A percentile compares a stretch with the other conserved stretches of the same genome.
Conservation (phyloP, 2,329 filamentous ascomycete species). For the Gyromitra esculenta region DNA sequence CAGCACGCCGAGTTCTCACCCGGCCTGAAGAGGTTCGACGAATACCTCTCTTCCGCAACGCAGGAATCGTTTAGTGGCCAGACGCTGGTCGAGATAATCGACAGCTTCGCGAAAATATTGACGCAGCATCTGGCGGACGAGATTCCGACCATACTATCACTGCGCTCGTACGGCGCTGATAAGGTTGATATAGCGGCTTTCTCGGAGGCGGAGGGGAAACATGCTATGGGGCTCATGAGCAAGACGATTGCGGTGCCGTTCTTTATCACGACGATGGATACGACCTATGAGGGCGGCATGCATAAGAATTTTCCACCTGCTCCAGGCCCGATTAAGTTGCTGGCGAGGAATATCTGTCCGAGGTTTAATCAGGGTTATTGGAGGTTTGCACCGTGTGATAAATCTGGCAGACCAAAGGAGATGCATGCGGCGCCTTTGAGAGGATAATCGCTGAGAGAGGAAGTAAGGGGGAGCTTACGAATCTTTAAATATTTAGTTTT, state of each 20-base stretch:
- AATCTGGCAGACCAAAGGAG: slow-evolving; percentile 66
- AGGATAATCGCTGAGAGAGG: neutral
- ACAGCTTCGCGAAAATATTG: slow-evolving; percentile 57
- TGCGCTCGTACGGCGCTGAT: slow-evolving; percentile 54
- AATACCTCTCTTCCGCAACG: slow-evolving; percentile 49
- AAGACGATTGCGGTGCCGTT: slow-evolving; percentile 71
- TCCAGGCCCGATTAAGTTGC: slow-evolving; percentile 69
- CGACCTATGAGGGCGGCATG: slow-evolving; percentile 68
- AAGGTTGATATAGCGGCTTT: slow-evolving; percentile 56
- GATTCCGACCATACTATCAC: slow-evolving; percentile 55
- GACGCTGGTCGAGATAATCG: slow-evolving; percentile 58
- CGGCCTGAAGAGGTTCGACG: slow-evolving; percentile 23
- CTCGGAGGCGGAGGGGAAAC: slow-evolving; percentile 56
- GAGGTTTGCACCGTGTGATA: slow-evolving; percentile 73
- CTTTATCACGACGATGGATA: slow-evolving; percentile 71
- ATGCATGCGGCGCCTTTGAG: slow-evolving; percentile 63
- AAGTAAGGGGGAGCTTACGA: neutral
- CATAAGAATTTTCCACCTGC: slow-evolving; percentile 74
- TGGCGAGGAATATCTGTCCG: slow-evolving; percentile 68
- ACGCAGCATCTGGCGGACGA: slow-evolving; percentile 57
- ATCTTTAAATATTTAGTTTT: neutral
- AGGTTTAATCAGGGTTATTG: slow-evolving; percentile 69
- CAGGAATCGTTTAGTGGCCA: slow-evolving; percentile 52
- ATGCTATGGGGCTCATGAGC: slow-evolving; percentile 63
- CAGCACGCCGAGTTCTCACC: slow-evolving; percentile 57